phyloP scores from a whole-genome alignment of 2,329 filamentous ascomycete genomes.

The Claviceps sorghi region DNA sequence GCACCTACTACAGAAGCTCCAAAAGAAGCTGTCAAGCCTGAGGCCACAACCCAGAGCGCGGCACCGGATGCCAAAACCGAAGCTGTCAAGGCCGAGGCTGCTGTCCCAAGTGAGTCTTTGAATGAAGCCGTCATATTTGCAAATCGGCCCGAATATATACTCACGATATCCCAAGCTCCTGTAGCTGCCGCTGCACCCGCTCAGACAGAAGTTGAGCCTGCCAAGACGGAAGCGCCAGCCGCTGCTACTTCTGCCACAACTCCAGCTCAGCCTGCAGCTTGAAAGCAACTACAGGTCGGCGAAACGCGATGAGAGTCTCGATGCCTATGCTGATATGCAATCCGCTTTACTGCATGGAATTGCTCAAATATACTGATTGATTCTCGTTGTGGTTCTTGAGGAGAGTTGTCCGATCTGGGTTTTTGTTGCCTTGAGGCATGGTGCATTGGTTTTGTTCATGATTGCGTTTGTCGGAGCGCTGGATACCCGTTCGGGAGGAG shows the following conservation, averaged over 20 bases:
- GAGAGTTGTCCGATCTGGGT: neutral
- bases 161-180: conserved; percentile 3
- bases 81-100: conserved; percentile 1
- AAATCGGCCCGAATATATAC: neutral
- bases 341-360: neutral
- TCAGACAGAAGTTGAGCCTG: conserved; percentile 9
- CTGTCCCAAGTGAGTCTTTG: conserved; percentile 1
- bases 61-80: neutral
- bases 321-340: neutral
- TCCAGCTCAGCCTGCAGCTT: neutral
- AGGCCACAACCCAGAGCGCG: neutral
- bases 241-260: conserved; percentile 5
- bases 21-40: conserved; percentile 1
- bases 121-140: neutral
- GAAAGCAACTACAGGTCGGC: neutral
- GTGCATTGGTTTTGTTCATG: conserved; percentile 8
- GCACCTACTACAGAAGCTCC: conserved; percentile 9
- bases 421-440: conserved; percentile 3
- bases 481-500: conserved; percentile 18
- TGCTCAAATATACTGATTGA: neutral
- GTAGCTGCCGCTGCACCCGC: conserved; percentile 2
- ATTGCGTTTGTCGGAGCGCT: conserved; percentile 12
- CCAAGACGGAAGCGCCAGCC: conserved; percentile 15
- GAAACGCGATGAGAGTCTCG: neutral
- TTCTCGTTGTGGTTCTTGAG: conserved; percentile 1